phyloP scores from a whole-genome alignment of 1,139 yeast genomes.

The Geotrichum candidum region DNA sequence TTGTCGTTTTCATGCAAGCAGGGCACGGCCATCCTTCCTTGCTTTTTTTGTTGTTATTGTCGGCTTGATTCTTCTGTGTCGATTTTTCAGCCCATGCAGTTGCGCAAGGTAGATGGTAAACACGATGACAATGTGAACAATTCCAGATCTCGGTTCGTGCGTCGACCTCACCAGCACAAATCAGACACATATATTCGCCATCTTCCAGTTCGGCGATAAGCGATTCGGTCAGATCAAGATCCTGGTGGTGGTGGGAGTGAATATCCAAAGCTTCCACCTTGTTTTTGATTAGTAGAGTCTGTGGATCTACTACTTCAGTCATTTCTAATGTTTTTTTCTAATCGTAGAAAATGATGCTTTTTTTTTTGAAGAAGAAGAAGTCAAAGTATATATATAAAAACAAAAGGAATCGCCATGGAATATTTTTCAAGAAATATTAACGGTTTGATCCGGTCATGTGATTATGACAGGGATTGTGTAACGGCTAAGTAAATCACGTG shows the following conservation, averaged over 20 bases:
- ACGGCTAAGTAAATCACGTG: not conserved
- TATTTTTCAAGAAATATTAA: not conserved
- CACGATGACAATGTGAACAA: conserved; percentile 66
- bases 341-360: not conserved
- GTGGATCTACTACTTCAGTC: conserved; percentile 4
- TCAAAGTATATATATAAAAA: not conserved
- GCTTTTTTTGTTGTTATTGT: conserved; percentile 26
- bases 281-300: not conserved
- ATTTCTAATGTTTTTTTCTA: not conserved
- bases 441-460: not conserved
- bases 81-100: conserved; percentile 74
- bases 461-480: not conserved
- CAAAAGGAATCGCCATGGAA: not conserved
- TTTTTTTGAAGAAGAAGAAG: not conserved
- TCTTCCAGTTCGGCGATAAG: conserved; percentile 51
- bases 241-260: not conserved
- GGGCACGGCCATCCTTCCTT: conserved; percentile 78
- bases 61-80: conserved; percentile 18
- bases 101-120: conserved; percentile 76
- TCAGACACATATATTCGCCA: conserved; percentile 70
- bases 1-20: conserved; percentile 58
- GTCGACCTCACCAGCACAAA: conserved; percentile 78
- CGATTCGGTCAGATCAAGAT: conserved; percentile 30
- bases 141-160: conserved; percentile 66
- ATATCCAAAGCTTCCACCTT: not conserved